phyloP scores from a whole-genome alignment of 1,284 basidiomycete genomes.

The Boletus smithii region DNA sequence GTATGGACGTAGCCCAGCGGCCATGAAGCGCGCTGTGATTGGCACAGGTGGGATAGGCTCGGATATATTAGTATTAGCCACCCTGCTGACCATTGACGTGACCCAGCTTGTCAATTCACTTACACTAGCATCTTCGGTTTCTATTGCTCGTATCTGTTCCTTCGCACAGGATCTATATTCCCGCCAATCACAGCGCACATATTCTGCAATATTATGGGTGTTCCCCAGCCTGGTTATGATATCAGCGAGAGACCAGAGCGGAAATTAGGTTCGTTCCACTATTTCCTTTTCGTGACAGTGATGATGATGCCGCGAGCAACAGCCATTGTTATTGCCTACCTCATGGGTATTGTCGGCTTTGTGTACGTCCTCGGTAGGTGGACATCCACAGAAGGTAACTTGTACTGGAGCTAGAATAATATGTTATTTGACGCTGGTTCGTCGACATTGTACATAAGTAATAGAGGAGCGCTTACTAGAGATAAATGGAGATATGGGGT shows the following conservation, averaged over 20 bases:
- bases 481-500: slow-evolving; percentile 8
- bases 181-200: slow-evolving; percentile 74
- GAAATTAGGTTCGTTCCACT: slow-evolving; percentile 35
- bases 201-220: slow-evolving; percentile 93
- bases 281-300: slow-evolving; percentile 9
- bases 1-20: slow-evolving; percentile 59
- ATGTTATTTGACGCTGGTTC: slow-evolving; percentile 12
- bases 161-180: slow-evolving; percentile 68
- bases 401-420: slow-evolving; percentile 36
- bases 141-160: slow-evolving; percentile 82
- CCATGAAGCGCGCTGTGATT: slow-evolving; percentile 60
- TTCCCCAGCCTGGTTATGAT: slow-evolving; percentile 54
- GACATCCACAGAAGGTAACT: slow-evolving; percentile 34
- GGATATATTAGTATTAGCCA: background rate
- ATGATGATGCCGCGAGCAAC: slow-evolving; percentile 8
- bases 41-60: slow-evolving; percentile 51
- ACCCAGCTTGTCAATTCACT: slow-evolving; percentile 75
- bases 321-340: slow-evolving; percentile 48
- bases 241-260: slow-evolving; percentile 36
- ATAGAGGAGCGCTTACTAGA: background rate
- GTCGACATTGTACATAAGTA: slow-evolving; percentile 7
- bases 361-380: slow-evolving; percentile 27
- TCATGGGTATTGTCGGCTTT: slow-evolving; percentile 49
- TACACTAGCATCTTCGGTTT: slow-evolving; percentile 95
- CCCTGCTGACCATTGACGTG: slow-evolving; percentile 9